Base-by-base conservation (phyloP, 2,329 filamentous ascomycete genomes). In the Exserohilum turcica region DNA sequence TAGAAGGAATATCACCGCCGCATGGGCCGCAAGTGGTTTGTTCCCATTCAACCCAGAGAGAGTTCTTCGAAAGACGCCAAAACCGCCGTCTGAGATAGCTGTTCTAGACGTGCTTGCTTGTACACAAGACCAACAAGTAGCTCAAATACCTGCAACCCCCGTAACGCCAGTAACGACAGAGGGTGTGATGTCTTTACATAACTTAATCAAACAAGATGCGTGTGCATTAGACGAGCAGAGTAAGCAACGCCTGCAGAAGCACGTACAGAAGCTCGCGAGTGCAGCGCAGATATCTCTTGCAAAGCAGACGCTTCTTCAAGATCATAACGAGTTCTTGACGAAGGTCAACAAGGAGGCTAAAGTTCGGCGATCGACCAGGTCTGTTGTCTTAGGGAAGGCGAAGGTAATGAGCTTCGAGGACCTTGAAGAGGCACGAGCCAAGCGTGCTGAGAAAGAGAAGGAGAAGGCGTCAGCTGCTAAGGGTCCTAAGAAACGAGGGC, bases 11-110 rank as follows among this genome's bases (percentile, higher is more conserved):
- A 73, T 73, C 49, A 56, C 42, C 6, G 44, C 63, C 18, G 66
- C 57, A 2, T 73, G 43, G 57, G 57, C 61, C 45, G 64, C 55
- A 37, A 61, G 53, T 43, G 62, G 68, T 36, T 56, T 70, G 24
- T 65, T 57, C 35, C 68, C 62, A 15, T 70, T 70, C 43, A 70
- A 71, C 50, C 67, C 57, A 57, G 38, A 69, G 18, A 68, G 59
- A 56, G 68, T 72, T 35, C 60, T 73, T 7, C 60, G 50, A 56
- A 48, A 57, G 53, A 64, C 64, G n/a, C 64, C 52, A 24, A 63
- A 61, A 39, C 65, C 60, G 2, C 53, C 47, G 12, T 47, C 48
- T 47, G 16, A 59, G 52, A 35, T 57, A 38, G 56, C 56, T 48
- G 39, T 56, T 59, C 46, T 21, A 28, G 38, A 40, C 19, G 38